Evolutionary conservation across 2,329 filamentous ascomycete genomes (phyloP), one percentile per base, ranked within the genome.

Genomic region (Gremmenia infestans): DNA sequence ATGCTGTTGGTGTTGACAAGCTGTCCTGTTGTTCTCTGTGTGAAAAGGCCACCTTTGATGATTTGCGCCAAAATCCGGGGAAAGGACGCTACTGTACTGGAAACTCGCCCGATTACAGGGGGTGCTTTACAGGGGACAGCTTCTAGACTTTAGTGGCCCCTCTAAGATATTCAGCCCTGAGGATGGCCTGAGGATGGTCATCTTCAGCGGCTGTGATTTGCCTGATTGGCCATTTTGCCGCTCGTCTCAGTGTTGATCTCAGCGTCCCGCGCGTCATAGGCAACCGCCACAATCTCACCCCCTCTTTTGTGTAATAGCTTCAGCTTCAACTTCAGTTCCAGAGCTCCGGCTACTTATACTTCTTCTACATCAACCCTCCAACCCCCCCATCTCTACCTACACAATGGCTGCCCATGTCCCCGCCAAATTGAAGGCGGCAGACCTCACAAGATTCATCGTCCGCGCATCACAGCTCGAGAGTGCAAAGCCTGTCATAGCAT

Each of bases 401-500:
- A 23, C 46, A 49, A 96, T 96, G 92, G 83, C 89, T 50, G 80
- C 82, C 66, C 76, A 78, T 54, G 76, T 93, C 55, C 91, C 91
- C 15, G 77, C 81, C 36, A 82, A 82, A 68, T 80, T 99, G 67
- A 91, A 88, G 75, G 78, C 86, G 55, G 86, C 89, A 57, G 91
- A 96, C 70, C 84, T 96, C 68, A 85, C 84, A 63, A 89, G 91
- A 58, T 97, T 95, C 72, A 86, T 92, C 60, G 81, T 86, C 53
- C 85, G 93, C 67, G 93, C 91, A 36, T 81, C 83, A 37, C 93
- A 99, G 76, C 82, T 99, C 49, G 88, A 93, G 71, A 81, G 81
- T 57, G 83, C 86, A 68, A 94, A 93, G 73, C 94, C 94, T 8
- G 89, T 94, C 57, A 82, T 97, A 64, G 81, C 92, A 60, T 99